Conservation (phyloP, 2,329 filamentous ascomycete species). For the Xylaria sp. region DNA sequence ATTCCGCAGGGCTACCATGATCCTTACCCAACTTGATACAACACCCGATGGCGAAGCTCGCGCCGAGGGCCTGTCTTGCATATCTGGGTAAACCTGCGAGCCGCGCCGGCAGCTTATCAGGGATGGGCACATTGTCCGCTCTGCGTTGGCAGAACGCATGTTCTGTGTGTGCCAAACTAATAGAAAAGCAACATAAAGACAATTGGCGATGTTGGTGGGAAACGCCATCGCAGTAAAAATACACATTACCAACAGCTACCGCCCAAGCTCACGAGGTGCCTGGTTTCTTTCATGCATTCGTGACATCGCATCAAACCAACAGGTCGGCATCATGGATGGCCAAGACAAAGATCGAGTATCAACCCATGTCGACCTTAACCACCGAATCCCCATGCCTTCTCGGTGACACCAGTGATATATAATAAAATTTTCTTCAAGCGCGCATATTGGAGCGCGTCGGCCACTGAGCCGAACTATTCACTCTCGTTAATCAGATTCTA, state of each 20-base stretch:
- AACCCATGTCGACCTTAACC: not conserved
- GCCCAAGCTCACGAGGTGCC: not conserved
- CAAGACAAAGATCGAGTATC: not conserved
- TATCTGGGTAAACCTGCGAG: not conserved
- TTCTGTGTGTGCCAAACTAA: not conserved
- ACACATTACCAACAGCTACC: not conserved
- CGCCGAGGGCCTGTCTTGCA: not conserved
- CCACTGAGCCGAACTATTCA: not conserved
- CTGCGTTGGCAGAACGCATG: not conserved
- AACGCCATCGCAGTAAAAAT: not conserved
- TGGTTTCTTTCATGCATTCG: not conserved
- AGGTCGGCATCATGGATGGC: not conserved
- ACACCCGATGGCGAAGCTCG: not conserved
- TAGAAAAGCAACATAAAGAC: not conserved
- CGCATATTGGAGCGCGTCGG: not conserved
- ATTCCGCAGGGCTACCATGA: not conserved
- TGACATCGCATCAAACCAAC: not conserved
- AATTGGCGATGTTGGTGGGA: not conserved
- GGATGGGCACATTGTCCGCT: not conserved
- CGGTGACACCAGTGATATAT: not conserved
- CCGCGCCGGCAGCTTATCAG: not conserved
- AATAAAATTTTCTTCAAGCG: not conserved
- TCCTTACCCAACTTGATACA: not conserved
- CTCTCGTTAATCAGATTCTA: not conserved
- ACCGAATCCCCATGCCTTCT: not conserved